Percentiles rank a stretch among this genome's conserved stretches.
phyloP scores from a whole-genome alignment of 1,139 yeast species.

The Lizanozyma gosingica region DNA sequence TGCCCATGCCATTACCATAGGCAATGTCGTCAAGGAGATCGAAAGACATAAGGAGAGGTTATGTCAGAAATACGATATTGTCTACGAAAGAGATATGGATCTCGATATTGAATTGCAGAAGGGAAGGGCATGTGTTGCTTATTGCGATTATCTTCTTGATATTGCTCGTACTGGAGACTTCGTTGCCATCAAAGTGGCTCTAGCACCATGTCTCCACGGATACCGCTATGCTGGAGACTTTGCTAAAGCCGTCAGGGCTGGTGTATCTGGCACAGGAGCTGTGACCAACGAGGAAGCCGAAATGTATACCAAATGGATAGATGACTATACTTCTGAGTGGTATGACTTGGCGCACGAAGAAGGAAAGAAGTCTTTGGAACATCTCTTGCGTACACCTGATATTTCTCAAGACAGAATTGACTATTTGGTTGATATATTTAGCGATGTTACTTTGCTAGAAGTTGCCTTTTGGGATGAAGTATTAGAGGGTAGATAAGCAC shows the following conservation, averaged over 20 bases:
- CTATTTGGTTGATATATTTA: conserved; percentile 48
- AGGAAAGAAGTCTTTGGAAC: conserved; percentile 43
- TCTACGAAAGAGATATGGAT: conserved; percentile 35
- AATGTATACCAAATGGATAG: conserved; percentile 49
- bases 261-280: conserved; percentile 5
- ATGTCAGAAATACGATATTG: conserved; percentile 32
- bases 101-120: conserved; percentile 33
- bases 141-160: conserved; percentile 50
- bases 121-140: conserved; percentile 48
- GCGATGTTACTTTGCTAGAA: conserved; percentile 51
- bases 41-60: conserved; percentile 48
- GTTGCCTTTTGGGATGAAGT: conserved; percentile 56
- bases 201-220: conserved; percentile 75
- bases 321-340: conserved; percentile 51
- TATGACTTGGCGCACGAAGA: conserved; percentile 41
- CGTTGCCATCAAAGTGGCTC: conserved; percentile 56
- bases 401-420: conserved; percentile 34
- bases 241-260: conserved; percentile 13
- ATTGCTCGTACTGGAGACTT: conserved; percentile 49
- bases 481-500: too few relatives aligned
- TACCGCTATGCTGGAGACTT: conserved; percentile 45
- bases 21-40: conserved; percentile 47
- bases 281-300: conserved; percentile 6
- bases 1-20: conserved; percentile 43
- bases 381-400: conserved; percentile 21